phyloP scores from a whole-genome alignment of 306 rosid genomes.

The Vigna trinervia region DNA sequence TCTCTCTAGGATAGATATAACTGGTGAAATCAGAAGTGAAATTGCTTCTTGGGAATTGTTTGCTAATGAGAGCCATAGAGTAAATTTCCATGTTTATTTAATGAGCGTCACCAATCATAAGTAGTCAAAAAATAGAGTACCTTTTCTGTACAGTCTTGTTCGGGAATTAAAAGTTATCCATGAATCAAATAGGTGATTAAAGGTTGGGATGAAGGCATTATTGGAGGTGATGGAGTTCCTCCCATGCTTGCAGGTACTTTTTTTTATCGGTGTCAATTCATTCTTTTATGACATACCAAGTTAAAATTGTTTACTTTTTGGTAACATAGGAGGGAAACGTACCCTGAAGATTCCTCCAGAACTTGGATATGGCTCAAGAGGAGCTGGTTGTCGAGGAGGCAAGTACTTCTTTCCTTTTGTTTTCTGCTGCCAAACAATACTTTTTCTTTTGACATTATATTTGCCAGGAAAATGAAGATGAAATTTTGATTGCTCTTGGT shows the following conservation, averaged over 20 bases:
- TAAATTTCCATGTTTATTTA: conserved; percentile 25
- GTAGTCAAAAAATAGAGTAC: neutral
- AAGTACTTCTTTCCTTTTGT: conserved; percentile 32
- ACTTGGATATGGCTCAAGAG: conserved; percentile 89
- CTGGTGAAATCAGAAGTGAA: neutral
- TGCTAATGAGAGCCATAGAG: conserved; percentile 7
- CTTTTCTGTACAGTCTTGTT: neutral
- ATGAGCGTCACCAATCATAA: neutral
- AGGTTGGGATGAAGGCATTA: conserved; percentile 97
- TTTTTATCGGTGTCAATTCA: conserved; percentile 11
- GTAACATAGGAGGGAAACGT: conserved; percentile 78
- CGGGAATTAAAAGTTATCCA: conserved; percentile 20
- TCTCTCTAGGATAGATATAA: neutral
- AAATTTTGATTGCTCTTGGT: conserved; percentile 11
- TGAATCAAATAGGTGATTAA: conserved; percentile 74
- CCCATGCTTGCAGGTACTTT: conserved; percentile 90
- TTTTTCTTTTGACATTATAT: conserved; percentile 32
- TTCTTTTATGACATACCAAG: conserved; percentile 11
- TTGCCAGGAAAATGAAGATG: conserved; percentile 18
- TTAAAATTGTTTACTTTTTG: neutral
- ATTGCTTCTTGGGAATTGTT: neutral
- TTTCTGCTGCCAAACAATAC: neutral
- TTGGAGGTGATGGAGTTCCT: conserved; percentile 93
- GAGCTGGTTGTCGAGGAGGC: conserved; percentile 98
- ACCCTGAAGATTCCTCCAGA: conserved; percentile 87